Evolutionary conservation across 202 grass and related monocot species (phyloP).

Genomic region (Panicum hallii): DNA sequence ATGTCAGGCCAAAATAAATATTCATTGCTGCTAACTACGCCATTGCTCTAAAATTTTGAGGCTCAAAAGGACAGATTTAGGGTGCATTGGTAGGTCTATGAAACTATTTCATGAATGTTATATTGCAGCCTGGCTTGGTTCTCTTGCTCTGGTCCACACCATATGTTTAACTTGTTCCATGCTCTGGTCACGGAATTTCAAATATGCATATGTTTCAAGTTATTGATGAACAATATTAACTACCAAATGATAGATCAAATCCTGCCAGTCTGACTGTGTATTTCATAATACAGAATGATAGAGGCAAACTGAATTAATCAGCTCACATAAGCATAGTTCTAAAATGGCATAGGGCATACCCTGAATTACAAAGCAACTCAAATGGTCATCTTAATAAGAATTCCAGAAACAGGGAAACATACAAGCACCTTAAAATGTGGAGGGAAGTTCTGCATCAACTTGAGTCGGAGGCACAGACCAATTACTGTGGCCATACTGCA

Average conservation of each 20-base stretch:
- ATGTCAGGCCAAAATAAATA: constrained; percentile 28
- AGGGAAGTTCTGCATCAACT: constrained; percentile 91
- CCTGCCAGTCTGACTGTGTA: background rate
- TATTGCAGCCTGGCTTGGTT: constrained; percentile 2
- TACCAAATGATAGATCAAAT: background rate
- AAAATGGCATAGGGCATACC: background rate
- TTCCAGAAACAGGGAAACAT: constrained; percentile 24
- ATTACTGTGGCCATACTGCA: constrained; percentile 98
- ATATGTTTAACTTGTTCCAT: background rate
- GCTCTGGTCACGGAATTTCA: background rate
- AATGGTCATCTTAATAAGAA: background rate
- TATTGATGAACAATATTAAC: background rate
- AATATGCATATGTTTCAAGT: background rate
- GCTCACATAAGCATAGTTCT: background rate
- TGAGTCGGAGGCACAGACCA: constrained; percentile 90
- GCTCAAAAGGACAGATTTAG: background rate
- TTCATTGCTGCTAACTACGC: background rate
- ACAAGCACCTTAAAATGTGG: constrained; percentile 89
- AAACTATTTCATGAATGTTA: background rate
- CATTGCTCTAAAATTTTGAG: background rate
- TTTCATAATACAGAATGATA: background rate
- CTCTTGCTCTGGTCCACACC: background rate
- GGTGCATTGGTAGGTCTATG: background rate
- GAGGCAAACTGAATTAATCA: background rate
- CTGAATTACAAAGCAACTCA: background rate